Conservation (phyloP, 208 protist species). For the Leptomonas pyrrhocoris region DNA sequence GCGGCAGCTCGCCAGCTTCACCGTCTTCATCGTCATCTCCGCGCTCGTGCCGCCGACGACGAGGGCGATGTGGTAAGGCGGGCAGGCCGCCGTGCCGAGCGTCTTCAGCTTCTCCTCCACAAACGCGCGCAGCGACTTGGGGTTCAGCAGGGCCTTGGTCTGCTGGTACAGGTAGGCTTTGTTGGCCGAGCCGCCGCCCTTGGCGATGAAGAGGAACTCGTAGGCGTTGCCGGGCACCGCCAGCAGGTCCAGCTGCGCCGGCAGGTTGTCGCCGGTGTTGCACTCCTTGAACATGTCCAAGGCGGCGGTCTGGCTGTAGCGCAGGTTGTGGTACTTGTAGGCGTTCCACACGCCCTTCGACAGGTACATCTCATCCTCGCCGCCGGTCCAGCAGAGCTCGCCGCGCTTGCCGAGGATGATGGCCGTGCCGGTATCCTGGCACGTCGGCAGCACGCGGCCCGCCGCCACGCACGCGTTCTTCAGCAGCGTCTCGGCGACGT, state of each 20-base stretch:
- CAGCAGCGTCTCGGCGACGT: slow-evolving; percentile 95
- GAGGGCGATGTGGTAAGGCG: slow-evolving; percentile 97
- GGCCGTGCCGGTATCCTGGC: slow-evolving; percentile 98
- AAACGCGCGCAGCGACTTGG: slow-evolving; percentile 91
- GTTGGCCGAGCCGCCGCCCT: slow-evolving; percentile 98
- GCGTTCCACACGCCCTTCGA: slow-evolving; percentile 96
- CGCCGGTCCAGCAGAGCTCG: slow-evolving; percentile 95
- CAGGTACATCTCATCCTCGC: slow-evolving; percentile 94
- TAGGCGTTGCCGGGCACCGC: slow-evolving; percentile 94
- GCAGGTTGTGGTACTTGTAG: slow-evolving; percentile 95
- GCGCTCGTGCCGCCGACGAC: slow-evolving; percentile 97
- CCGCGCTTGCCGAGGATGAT: slow-evolving; percentile 97
- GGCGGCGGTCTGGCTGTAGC: slow-evolving; percentile 96
- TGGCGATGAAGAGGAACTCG: slow-evolving; percentile 97
- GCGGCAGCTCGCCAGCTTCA: slow-evolving; percentile 94
- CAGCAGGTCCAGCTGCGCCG: slow-evolving; percentile 97
- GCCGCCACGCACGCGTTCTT: slow-evolving; percentile 97
- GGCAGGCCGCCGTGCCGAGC: slow-evolving; percentile 97
- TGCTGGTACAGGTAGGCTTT: slow-evolving; percentile 98
- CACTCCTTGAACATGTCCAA: slow-evolving; percentile 97
- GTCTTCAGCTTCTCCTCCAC: slow-evolving; percentile 95
- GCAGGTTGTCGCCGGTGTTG: slow-evolving; percentile 97
- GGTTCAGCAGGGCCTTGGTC: slow-evolving; percentile 96
- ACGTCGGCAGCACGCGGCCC: slow-evolving; percentile 88
- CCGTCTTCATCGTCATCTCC: slow-evolving; percentile 98